These are phyloP conservation scores for Cryptococcus wingfieldii DNA, from an alignment of 1,284 basidiomycete species.

Conservation along the genomic window DNA sequence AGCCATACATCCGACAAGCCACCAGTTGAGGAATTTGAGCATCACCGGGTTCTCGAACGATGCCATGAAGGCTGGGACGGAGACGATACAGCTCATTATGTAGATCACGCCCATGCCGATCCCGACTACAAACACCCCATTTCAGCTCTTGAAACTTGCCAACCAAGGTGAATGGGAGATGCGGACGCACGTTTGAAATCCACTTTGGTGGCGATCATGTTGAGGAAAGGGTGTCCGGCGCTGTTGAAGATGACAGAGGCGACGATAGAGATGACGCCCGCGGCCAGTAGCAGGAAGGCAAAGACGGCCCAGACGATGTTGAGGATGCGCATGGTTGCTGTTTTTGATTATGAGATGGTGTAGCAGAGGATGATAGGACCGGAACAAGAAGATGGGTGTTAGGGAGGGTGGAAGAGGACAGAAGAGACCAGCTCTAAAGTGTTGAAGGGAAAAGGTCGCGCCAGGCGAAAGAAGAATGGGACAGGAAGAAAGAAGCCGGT, in stretches of 20 bases:
- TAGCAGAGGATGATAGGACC: neutral
- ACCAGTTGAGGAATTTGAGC: slow-evolving; percentile 69
- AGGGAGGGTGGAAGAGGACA: neutral
- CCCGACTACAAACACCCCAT: slow-evolving; percentile 54
- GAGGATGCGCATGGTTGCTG: slow-evolving; percentile 49
- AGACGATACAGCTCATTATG: slow-evolving; percentile 63
- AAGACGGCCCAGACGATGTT: slow-evolving; percentile 66
- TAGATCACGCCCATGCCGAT: slow-evolving; percentile 64
- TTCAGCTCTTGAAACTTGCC: neutral
- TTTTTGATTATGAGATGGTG: neutral
- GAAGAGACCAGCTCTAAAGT: neutral
- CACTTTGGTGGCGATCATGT: slow-evolving; percentile 59
- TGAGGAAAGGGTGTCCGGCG: slow-evolving; percentile 59
- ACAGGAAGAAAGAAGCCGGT: too few species aligned
- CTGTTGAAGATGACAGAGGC: slow-evolving; percentile 67
- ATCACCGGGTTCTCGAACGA: slow-evolving; percentile 63
- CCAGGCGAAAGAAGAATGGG: neutral
- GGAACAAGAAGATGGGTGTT: neutral
- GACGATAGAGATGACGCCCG: slow-evolving; percentile 60
- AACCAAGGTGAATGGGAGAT: neutral
- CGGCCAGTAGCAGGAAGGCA: slow-evolving; percentile 63
- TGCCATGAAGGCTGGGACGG: slow-evolving; percentile 65
- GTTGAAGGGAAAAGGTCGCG: too few species aligned
- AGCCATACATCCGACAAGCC: slow-evolving; percentile 55
- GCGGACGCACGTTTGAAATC: slow-evolving; percentile 59